Evolutionary conservation across 2,329 filamentous ascomycete species (phyloP).

Genomic region (Cadophora gregata): DNA sequence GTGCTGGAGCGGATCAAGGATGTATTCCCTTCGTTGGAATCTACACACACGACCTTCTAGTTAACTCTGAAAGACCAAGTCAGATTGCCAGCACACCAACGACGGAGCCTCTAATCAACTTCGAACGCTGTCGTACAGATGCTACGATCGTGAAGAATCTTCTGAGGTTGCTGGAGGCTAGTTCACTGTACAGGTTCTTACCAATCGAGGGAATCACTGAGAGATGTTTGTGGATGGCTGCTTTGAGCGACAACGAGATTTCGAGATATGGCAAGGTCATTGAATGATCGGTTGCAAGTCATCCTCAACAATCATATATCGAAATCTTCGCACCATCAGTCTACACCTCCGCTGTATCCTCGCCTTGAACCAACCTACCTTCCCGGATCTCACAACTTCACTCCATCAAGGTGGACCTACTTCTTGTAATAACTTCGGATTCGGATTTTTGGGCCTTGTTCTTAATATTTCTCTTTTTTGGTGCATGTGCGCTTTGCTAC

Average conservation of each 20-base stretch:
- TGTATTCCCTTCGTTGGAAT: constrained; percentile 86
- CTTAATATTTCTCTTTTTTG: constrained; percentile 24
- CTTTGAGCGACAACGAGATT: constrained; percentile 78
- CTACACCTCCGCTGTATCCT: not conserved
- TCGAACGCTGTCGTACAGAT: constrained; percentile 79
- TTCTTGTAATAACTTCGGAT: constrained; percentile 27
- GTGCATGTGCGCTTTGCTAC: constrained; percentile 24
- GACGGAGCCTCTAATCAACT: constrained; percentile 77
- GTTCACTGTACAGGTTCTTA: constrained; percentile 74
- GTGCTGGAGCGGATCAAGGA: constrained; percentile 63
- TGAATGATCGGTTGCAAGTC: constrained; percentile 29
- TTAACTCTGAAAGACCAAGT: constrained; percentile 79
- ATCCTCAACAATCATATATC: constrained; percentile 13
- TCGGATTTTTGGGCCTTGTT: constrained; percentile 24
- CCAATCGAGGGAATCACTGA: constrained; percentile 79
- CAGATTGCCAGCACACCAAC: constrained; percentile 72
- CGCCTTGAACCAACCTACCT: constrained; percentile 8
- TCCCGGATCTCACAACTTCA: constrained; percentile 13
- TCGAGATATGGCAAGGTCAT: constrained; percentile 48
- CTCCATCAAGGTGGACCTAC: constrained; percentile 17
- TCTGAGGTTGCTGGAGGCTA: constrained; percentile 78
- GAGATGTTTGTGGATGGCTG: constrained; percentile 85
- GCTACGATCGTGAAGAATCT: constrained; percentile 81
- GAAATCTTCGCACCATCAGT: constrained; percentile 10
- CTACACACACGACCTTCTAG: constrained; percentile 83